Base-by-base conservation (phyloP, 352 stramenopile genomes). In the Globisporangium splendens region DNA sequence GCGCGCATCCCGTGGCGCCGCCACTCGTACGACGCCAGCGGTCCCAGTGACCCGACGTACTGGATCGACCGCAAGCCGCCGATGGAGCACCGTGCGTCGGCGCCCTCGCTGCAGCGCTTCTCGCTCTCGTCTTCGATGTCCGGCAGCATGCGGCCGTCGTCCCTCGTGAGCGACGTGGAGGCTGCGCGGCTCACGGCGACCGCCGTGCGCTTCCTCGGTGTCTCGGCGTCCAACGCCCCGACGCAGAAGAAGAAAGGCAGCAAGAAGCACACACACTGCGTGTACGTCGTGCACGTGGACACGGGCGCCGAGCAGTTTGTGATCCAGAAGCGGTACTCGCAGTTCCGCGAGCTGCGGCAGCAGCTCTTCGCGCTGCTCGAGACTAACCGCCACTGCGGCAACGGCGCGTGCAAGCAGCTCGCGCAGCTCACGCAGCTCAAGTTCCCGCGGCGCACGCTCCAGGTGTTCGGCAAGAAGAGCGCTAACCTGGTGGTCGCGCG, bases 241-340 rank as follows among this genome's bases (percentile, higher is more conserved):
- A 35, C 28, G 28, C 28, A 35, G 10, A 35, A 0, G 5, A 35
- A 35, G 28, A 35, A 35, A 10, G 5, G 28, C 51, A 67, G 66
- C 10, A 65, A 51, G 8, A 61, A 59, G 0, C 33, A 63, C 50
- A 60, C 63, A 47, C 76, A 89, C 66, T 83, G 73, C 47, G 69
- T 69, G 15, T 93, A 79, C 65, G 58, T 65, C 43, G 24, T 91
- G 50, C 68, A 88, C 13, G 75, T 93, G 18, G 66, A 83, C 52
- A 85, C 79, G 18, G 70, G 69, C 24, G 54, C 54, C 15, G 75
- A 83, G 48, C 65, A 75, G 24, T 89, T 80, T 46, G 65, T 84
- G 24, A 31, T 91, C 17, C 61, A 79, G 51, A 88, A 85, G 68
- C 75, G 83, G 50, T 93, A 68, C 68, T 90, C 79, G 41, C 75